Evolutionary conservation across 306 rosid species (phyloP).

Genomic region (Erythrophleum fordii): DNA sequence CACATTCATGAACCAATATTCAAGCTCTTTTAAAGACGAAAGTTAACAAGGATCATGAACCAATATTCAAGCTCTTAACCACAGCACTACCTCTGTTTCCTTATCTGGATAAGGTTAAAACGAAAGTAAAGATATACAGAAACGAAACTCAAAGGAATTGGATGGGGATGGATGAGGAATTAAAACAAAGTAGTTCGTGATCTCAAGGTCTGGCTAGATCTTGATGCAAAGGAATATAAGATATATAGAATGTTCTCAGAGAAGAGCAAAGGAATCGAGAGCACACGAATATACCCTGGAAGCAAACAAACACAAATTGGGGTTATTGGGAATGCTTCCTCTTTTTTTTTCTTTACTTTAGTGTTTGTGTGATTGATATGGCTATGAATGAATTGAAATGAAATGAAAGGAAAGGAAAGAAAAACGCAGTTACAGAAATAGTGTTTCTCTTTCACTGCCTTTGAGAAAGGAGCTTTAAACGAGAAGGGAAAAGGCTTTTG

Average conservation of each 20-base stretch:
- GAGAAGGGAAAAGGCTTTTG: constrained; percentile 22
- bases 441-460: constrained; percentile 34
- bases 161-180: not conserved
- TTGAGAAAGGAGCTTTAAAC: constrained; percentile 50
- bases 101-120: not conserved
- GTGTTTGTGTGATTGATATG: constrained; percentile 20
- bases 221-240: too few species aligned
- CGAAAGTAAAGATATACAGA: not conserved
- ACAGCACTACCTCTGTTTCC: not conserved
- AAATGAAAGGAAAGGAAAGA: not conserved
- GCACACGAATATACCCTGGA: not conserved
- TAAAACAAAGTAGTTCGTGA: not conserved
- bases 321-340: constrained; percentile 8
- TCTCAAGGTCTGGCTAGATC: not conserved
- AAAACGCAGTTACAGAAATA: constrained; percentile 5
- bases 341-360: not conserved
- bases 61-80: not conserved
- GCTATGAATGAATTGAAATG: not conserved
- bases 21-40: not conserved
- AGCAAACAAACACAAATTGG: constrained; percentile 10
- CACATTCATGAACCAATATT: too few species aligned
- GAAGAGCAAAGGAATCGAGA: not conserved
- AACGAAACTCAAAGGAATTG: not conserved
- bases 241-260: not conserved
- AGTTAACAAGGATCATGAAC: not conserved